A percentile compares a stretch with the other conserved stretches of the same genome.
These are phyloP conservation scores for Geranomyces michiganensis DNA, from an alignment of 192 early-diverging fungal species.

Conservation along the genomic window DNA sequence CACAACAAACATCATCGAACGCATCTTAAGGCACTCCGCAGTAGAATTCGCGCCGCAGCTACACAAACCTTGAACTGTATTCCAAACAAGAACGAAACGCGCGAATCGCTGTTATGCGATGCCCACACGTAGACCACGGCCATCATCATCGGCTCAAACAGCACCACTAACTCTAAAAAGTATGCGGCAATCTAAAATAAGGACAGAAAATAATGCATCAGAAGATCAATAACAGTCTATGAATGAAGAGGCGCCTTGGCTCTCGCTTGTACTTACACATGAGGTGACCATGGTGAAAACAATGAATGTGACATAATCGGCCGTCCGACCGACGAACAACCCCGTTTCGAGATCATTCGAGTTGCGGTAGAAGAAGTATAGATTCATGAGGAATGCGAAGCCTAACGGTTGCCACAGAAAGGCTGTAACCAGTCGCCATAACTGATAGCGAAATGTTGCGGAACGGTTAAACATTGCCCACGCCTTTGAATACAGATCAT, in stretches of 20 bases:
- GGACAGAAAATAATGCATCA: neutral
- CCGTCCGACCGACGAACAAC: conserved; percentile 66
- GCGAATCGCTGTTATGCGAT: conserved; percentile 55
- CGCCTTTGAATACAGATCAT: no score
- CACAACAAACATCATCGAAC: neutral
- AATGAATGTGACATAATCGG: conserved; percentile 81
- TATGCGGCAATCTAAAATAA: conserved; percentile 25
- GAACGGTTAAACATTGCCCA: no score
- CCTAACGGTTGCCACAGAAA: conserved; percentile 61
- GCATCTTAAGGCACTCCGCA: no score
- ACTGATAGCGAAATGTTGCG: conserved; percentile 38
- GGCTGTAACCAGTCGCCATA: conserved; percentile 76
- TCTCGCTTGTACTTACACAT: conserved; percentile 39
- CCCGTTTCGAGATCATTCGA: conserved; percentile 71
- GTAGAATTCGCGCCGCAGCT: neutral
- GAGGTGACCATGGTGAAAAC: conserved; percentile 58
- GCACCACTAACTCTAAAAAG: conserved; percentile 33
- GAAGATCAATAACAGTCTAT: neutral
- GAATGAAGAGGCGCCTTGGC: neutral
- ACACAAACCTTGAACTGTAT: conserved; percentile 63
- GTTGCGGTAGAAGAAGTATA: conserved; percentile 77
- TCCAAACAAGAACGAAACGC: conserved; percentile 75
- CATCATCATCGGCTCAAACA: conserved; percentile 61
- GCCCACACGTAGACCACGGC: conserved; percentile 78
- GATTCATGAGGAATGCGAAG: conserved; percentile 63